These are phyloP conservation scores for Polygonum aviculare DNA, from an alignment of 148 eudicot species.

Conservation along the genomic window DNA sequence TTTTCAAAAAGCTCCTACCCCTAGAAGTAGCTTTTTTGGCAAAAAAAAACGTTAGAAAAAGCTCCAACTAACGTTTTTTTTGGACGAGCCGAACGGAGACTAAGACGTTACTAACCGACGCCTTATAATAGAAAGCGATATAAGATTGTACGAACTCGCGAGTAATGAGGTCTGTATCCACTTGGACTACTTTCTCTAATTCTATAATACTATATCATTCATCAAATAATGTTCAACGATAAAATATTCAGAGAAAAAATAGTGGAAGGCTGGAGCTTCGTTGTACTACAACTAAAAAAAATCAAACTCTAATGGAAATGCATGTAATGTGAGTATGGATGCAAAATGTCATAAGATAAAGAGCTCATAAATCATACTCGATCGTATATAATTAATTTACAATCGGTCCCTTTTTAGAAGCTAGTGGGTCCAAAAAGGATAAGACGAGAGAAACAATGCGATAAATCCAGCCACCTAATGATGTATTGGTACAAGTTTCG, in stretches of 20 bases:
- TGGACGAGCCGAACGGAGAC: too few species aligned
- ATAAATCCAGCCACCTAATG: not conserved
- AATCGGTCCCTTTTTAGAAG: not conserved
- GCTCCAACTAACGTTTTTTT: too few species aligned
- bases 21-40: too few species aligned
- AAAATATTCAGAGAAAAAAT: not conserved
- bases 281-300: not conserved
- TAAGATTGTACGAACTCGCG: not conserved
- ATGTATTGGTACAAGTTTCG: too few species aligned
- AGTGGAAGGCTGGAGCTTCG: not conserved
- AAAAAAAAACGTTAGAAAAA: too few species aligned
- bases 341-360: not conserved
- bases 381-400: not conserved
- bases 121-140: too few species aligned
- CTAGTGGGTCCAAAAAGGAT: not conserved
- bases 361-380: not conserved
- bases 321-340: not conserved
- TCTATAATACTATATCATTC: not conserved
- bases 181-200: not conserved
- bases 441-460: not conserved
- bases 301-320: not conserved
- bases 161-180: not conserved
- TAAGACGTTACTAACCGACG: too few species aligned
- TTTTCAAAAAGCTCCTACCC: too few species aligned
- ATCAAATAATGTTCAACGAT: not conserved